Percentiles rank a stretch among this genome's conserved stretches.
Conservation (phyloP, 345 rosid genomes). For the Pelargonium nanum region DNA sequence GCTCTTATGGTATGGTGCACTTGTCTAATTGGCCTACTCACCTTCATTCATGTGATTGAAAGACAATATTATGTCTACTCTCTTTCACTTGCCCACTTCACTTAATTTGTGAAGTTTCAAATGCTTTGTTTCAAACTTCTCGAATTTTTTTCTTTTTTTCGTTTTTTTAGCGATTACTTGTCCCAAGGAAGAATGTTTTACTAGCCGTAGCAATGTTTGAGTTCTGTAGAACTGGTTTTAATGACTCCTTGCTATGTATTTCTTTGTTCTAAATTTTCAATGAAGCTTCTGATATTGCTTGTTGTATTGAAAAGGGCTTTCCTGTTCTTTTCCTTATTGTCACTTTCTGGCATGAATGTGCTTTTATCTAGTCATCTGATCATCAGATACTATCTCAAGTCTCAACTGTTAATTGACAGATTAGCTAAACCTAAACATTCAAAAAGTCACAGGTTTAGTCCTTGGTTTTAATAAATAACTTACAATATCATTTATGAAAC, state of each 20-base stretch:
- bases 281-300: neutral
- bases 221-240: neutral
- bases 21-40: too few species aligned
- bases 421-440: neutral
- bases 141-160: slow-evolving; percentile 4
- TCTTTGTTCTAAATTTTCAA: neutral
- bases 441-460: neutral
- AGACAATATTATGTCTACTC: neutral
- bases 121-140: slow-evolving; percentile 9
- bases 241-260: neutral
- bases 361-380: neutral
- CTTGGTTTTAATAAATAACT: neutral
- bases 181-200: neutral
- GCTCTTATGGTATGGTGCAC: neutral
- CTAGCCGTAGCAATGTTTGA: neutral
- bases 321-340: too few species aligned
- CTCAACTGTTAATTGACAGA: too few species aligned
- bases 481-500: neutral
- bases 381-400: too few species aligned
- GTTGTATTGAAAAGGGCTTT: neutral
- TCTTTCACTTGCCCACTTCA: slow-evolving; percentile 1
- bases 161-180: slow-evolving; percentile 1
- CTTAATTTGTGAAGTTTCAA: slow-evolving; percentile 3
- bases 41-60: neutral
- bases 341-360: neutral